Evolutionary conservation across 495 filamentous ascomycete species (phyloP).

Genomic region (Aspergillus ostianus): DNA sequence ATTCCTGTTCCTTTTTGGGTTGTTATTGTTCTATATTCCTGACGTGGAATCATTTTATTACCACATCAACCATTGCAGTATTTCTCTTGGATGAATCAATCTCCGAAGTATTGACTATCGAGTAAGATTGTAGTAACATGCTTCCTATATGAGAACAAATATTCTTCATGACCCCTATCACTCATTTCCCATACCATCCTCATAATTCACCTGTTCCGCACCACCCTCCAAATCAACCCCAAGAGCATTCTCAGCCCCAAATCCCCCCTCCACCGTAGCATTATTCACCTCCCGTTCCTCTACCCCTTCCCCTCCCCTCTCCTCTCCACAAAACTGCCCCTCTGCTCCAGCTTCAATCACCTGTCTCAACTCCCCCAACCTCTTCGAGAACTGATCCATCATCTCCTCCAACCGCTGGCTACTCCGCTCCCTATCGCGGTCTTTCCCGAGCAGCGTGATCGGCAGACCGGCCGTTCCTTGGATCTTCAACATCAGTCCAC

Average conservation of each 20-base stretch:
- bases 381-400: slow-evolving; percentile 65
- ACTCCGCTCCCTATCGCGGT: slow-evolving; percentile 31
- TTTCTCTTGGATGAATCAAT: neutral
- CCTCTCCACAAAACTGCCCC: neutral
- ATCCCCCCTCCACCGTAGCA: neutral
- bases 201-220: neutral
- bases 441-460: slow-evolving; percentile 27
- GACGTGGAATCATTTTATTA: neutral
- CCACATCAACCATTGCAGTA: neutral
- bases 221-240: neutral
- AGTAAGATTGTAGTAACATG: neutral
- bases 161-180: neutral
- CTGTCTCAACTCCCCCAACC: slow-evolving; percentile 52
- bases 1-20: neutral
- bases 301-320: neutral
- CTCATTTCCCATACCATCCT: neutral
- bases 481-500: slow-evolving; percentile 65
- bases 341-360: slow-evolving; percentile 41
- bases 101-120: neutral
- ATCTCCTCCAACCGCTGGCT: slow-evolving; percentile 49
- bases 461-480: slow-evolving; percentile 50
- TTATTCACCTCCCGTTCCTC: neutral
- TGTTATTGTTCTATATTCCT: neutral
- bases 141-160: too few species aligned
- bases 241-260: neutral